Evolutionary conservation across 257 asterid species (phyloP).

Genomic region (Solanum sejunctum): DNA sequence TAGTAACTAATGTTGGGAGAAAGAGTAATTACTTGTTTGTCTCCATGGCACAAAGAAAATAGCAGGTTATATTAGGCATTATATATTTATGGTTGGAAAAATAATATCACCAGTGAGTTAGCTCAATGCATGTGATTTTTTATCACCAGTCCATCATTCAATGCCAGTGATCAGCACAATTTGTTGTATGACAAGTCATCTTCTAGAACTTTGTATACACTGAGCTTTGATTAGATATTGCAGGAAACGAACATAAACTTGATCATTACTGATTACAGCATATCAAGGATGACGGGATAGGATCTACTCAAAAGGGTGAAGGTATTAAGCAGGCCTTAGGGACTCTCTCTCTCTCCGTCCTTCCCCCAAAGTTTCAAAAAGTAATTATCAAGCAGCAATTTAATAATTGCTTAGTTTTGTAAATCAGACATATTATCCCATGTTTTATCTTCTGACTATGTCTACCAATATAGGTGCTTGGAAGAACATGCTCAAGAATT

Average conservation of each 20-base stretch:
- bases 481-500: conserved; percentile 30
- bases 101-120: background rate
- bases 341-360: background rate
- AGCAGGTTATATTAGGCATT: background rate
- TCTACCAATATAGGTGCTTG: conserved; percentile 13
- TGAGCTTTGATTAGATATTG: background rate
- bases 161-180: background rate
- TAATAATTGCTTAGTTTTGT: background rate
- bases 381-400: conserved; percentile 7
- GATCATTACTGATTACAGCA: conserved; percentile 24
- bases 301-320: conserved; percentile 31
- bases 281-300: conserved; percentile 38
- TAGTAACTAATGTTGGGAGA: background rate
- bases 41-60: background rate
- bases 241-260: conserved; percentile 18
- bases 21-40: background rate
- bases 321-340: conserved; percentile 3
- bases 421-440: background rate
- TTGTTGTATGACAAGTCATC: background rate
- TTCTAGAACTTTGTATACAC: background rate
- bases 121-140: background rate
- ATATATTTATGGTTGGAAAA: background rate
- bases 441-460: background rate
- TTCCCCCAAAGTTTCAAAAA: background rate
- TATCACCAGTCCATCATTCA: background rate